These are phyloP conservation scores for Euphorbia peplus DNA, from an alignment of 345 rosid genomes.

Conservation along the genomic window DNA sequence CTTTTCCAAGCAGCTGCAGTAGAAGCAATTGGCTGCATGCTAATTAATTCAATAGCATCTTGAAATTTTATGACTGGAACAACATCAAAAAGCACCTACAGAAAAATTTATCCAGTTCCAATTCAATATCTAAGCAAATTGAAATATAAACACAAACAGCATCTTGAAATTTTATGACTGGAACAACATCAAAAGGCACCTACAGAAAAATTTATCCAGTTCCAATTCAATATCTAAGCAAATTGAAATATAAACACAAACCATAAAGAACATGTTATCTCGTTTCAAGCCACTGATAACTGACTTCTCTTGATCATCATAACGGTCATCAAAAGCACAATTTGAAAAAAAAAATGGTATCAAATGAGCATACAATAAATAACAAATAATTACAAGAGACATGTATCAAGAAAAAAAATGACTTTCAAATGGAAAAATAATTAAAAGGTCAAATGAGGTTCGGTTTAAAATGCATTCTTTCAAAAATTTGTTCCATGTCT, in stretches of 20 bases:
- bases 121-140: conserved; percentile 9
- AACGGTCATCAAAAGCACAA: background rate
- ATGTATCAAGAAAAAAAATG: conserved; percentile 4
- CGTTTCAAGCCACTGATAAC: conserved; percentile 4
- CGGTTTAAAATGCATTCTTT: background rate
- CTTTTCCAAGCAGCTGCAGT: conserved; percentile 75
- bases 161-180: conserved; percentile 75
- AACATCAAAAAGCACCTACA: conserved; percentile 88
- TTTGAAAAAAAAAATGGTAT: background rate
- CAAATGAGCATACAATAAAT: background rate
- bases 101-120: conserved; percentile 19
- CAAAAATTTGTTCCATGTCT: background rate
- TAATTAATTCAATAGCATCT: conserved; percentile 87
- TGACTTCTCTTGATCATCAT: conserved; percentile 5
- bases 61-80: conserved; percentile 81
- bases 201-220: conserved; percentile 29
- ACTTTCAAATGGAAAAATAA: background rate
- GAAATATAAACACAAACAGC: conserved; percentile 54
- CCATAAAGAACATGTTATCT: background rate
- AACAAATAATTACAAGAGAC: conserved; percentile 3
- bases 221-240: conserved; percentile 14
- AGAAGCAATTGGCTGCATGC: conserved; percentile 91
- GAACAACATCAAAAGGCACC: conserved; percentile 96
- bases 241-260: background rate
- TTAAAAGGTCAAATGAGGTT: too few species aligned